Percentiles rank a stretch among this genome's conserved stretches.
Evolutionary conservation across 768 basidiomycete species (phyloP).

Genomic region (Kwoniella pini): DNA sequence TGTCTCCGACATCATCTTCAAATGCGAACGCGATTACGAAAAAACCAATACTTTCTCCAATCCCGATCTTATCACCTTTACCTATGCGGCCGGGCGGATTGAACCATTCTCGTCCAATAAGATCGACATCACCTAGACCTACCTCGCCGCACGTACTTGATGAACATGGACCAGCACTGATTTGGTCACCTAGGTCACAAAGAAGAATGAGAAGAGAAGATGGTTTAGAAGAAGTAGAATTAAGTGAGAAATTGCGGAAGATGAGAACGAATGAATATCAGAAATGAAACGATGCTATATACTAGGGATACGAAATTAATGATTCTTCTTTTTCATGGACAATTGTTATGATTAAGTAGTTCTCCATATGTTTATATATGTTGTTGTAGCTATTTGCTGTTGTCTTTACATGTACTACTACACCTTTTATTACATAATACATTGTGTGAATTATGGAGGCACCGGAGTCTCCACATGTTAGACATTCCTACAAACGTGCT

Average conservation of each 20-base stretch:
- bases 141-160: neutral
- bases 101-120: neutral
- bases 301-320: neutral
- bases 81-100: neutral
- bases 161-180: neutral
- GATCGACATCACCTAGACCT: slow-evolving; percentile 4
- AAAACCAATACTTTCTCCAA: neutral
- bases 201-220: slow-evolving; percentile 23
- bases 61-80: slow-evolving; percentile 1
- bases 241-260: slow-evolving; percentile 41
- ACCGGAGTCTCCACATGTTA: neutral
- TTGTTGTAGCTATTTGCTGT: neutral
- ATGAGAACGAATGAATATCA: slow-evolving; percentile 8
- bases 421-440: neutral
- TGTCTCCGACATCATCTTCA: neutral
- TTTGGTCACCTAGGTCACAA: slow-evolving; percentile 10
- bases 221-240: slow-evolving; percentile 36
- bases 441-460: neutral
- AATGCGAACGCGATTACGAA: neutral
- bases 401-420: neutral
- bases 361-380: too few species aligned
- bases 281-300: neutral
- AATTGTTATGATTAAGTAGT: too few species aligned
- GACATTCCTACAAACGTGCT: slow-evolving; percentile 8
- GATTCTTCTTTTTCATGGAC: too few species aligned